A percentile compares a stretch with the other conserved stretches of the same genome.
Conservation (phyloP, 768 basidiomycete genomes). For the Clathrus columnatus region DNA sequence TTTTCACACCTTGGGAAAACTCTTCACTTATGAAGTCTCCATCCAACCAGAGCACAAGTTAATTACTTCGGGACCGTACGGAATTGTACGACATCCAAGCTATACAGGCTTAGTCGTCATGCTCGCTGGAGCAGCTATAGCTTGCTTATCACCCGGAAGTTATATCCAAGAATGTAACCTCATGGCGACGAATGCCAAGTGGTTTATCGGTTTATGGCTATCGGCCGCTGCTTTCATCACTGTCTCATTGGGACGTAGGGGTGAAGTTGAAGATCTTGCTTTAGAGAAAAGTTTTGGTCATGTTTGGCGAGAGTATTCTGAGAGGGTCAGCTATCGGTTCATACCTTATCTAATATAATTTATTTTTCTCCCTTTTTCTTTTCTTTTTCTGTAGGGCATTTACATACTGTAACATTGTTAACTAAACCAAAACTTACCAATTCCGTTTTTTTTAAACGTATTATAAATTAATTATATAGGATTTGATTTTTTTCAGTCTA, state of each 20-base stretch:
- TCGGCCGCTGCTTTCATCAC: not conserved
- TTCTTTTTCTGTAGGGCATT: no score
- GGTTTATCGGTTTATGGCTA: not conserved
- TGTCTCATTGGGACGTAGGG: conserved; percentile 23
- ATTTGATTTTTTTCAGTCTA: no score
- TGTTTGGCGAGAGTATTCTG: conserved; percentile 42
- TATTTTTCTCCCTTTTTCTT: no score
- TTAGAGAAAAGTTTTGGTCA: conserved; percentile 36
- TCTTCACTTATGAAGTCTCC: conserved; percentile 55
- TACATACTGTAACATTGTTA: no score
- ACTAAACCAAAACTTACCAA: no score
- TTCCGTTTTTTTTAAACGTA: no score
- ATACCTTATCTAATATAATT: conserved; percentile 32
- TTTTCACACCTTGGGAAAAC: conserved; percentile 41
- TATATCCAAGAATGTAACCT: not conserved
- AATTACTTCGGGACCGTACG: conserved; percentile 28
- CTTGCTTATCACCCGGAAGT: not conserved
- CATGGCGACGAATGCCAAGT: not conserved
- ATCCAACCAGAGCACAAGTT: conserved; percentile 24
- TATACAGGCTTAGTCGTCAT: conserved; percentile 18
- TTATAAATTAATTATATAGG: no score
- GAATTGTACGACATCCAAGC: conserved; percentile 41
- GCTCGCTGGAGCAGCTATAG: not conserved
- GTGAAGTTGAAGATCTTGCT: conserved; percentile 43
- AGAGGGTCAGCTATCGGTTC: conserved; percentile 40